phyloP scores from a whole-genome alignment of 345 rosid species.

The Gossypium ekmanianum region DNA sequence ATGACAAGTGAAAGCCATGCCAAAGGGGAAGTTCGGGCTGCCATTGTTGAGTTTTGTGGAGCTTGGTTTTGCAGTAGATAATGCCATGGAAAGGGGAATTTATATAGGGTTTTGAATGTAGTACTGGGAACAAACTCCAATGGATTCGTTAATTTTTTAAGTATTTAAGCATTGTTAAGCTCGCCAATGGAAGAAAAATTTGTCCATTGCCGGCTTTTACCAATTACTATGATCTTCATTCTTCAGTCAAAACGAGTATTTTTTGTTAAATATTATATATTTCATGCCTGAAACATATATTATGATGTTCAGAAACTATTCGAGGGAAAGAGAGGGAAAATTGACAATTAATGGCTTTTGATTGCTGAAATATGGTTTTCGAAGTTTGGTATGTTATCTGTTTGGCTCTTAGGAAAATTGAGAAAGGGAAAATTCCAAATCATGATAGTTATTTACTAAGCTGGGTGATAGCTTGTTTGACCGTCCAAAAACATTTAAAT shows the following conservation, averaged over 20 bases:
- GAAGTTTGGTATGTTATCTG: neutral
- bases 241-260: neutral
- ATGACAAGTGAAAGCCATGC: constrained; percentile 12
- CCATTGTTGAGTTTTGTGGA: constrained; percentile 1
- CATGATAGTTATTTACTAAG: neutral
- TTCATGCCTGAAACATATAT: no score
- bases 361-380: no score
- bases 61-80: neutral
- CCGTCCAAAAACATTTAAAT: no score
- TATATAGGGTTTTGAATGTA: neutral
- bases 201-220: neutral
- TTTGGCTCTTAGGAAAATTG: neutral
- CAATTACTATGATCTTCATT: neutral
- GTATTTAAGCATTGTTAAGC: neutral
- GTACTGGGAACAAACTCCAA: no score
- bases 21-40: neutral
- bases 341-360: no score
- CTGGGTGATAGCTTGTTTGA: neutral
- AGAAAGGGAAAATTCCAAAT: neutral
- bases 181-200: neutral
- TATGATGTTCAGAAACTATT: no score
- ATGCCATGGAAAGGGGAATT: neutral
- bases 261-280: no score
- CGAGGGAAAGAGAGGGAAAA: neutral
- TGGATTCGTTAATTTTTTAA: neutral